phyloP scores from a whole-genome alignment of 805 yeast species.

The Kuraishia molischiana region DNA sequence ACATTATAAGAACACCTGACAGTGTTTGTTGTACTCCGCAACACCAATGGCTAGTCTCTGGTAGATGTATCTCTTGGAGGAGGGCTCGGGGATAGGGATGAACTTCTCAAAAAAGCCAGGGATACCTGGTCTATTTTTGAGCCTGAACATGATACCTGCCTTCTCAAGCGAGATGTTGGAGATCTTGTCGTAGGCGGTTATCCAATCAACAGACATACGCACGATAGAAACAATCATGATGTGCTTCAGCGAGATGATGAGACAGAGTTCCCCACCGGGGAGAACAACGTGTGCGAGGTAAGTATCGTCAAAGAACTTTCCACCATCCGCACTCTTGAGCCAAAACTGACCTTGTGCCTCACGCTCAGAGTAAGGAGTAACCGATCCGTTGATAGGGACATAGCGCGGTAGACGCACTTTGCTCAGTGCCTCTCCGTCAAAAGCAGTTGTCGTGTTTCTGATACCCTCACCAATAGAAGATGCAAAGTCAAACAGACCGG shows the following conservation, averaged over 20 bases:
- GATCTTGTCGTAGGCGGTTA: conserved; percentile 51
- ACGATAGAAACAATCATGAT: conserved; percentile 62
- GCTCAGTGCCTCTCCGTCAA: conserved; percentile 68
- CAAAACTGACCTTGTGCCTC: conserved; percentile 94
- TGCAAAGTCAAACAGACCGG: conserved; percentile 89
- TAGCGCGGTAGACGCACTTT: conserved; percentile 78
- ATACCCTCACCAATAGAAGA: conserved; percentile 92
- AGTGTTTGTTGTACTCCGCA: conserved; percentile 61
- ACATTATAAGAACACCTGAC: conserved; percentile 34
- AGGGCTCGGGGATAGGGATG: conserved; percentile 66
- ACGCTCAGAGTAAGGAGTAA: conserved; percentile 66
- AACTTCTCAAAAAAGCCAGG: conserved; percentile 30
- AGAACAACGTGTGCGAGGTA: conserved; percentile 82
- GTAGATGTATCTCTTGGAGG: conserved; percentile 58
- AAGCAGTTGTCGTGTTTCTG: conserved; percentile 82
- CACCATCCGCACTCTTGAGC: conserved; percentile 79
- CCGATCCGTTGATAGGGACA: conserved; percentile 58
- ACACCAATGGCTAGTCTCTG: conserved; percentile 73
- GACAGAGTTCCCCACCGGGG: conserved; percentile 71
- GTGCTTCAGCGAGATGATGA: conserved; percentile 63
- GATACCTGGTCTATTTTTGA: conserved; percentile 38
- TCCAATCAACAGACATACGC: conserved; percentile 60
- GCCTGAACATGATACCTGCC: conserved; percentile 65
- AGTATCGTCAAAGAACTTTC: conserved; percentile 56
- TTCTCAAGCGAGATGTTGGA: conserved; percentile 66